Evolutionary conservation across 2,329 filamentous ascomycete species (phyloP), one percentile per base, ranked within the genome.

Genomic region (Pyrenophora seminiperda): DNA sequence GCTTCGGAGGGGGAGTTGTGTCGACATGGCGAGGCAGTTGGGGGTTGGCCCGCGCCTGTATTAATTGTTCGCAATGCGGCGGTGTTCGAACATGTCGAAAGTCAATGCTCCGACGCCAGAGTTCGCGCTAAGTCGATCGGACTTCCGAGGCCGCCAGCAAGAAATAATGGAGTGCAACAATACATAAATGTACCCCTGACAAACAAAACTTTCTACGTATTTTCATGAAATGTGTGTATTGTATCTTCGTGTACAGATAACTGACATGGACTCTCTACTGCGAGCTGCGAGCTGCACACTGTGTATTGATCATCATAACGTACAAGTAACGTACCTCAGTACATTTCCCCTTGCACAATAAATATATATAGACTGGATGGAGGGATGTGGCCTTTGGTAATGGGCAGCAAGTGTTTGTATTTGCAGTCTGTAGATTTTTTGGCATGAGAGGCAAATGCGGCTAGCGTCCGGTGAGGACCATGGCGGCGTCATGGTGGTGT

Each of bases 1-100:
- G 44, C 58, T 58, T 30, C 64, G 59, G 19, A 63, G 48, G 2
- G 66, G 65, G 22, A 66, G 41, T 24, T 63, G 62, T 44, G 60
- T 61, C 20, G 50, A 54, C 46, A 50, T 54, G 17, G 22, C 31
- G 41, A n/a, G 24, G 50, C 7, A 15, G 41, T 14, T 37, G 20
- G 40, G 22, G 32, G 45, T 32, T 42, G 45, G 41, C 40, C 45
- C 33, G 38, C 29, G 36, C 27, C 33, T 32, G 40, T 29, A 24
- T 41, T 53, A 49, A 32, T 32, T 38, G 49, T 43, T 46, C 40
- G 48, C 43, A 31, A 41, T 50, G 45, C 17, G 30, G 45, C 17
- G 30, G 34, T 32, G 32, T 41, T 40, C 20, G 42, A 33, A 37
- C 32, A 42, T 45, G 37, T 53, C 42, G 46, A 55, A 60, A 58